A percentile compares a stretch with the other conserved stretches of the same genome.
phyloP scores from a whole-genome alignment of 2,329 filamentous ascomycete genomes.

The Thielaviopsis euricoi region DNA sequence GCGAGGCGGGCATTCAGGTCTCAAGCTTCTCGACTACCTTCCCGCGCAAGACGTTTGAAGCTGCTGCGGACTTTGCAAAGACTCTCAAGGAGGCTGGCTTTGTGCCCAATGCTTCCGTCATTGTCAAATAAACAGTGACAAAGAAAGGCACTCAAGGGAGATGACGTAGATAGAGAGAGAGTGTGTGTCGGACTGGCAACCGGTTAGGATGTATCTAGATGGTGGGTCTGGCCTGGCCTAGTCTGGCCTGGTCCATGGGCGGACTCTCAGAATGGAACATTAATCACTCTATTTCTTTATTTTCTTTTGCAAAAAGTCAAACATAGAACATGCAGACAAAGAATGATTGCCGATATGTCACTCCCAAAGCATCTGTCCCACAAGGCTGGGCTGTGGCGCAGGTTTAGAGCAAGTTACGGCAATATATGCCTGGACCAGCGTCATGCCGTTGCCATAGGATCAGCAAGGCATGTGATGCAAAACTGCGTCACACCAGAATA shows the following conservation, averaged over 20 bases:
- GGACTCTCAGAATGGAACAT: not conserved
- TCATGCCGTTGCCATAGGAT: too few species aligned
- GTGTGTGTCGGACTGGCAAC: too few species aligned
- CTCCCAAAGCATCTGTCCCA: too few species aligned
- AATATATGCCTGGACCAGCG: too few species aligned
- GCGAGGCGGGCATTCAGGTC: slow-evolving; percentile 55
- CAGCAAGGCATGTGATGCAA: too few species aligned
- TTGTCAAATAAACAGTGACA: slow-evolving; percentile 37
- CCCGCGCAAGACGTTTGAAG: slow-evolving; percentile 64
- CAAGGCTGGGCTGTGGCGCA: too few species aligned
- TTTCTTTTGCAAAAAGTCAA: too few species aligned
- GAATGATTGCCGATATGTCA: too few species aligned
- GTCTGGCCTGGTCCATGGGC: too few species aligned
- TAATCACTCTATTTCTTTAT: not conserved
- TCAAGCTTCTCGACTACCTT: slow-evolving; percentile 73
- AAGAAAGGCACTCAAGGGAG: too few species aligned
- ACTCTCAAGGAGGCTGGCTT: slow-evolving; percentile 85
- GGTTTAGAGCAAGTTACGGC: not conserved
- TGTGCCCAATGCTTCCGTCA: slow-evolving; percentile 77
- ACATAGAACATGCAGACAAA: not conserved
- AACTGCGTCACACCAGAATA: too few species aligned
- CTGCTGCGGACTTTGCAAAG: slow-evolving; percentile 61
- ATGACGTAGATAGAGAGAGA: not conserved
- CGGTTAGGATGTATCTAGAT: not conserved
- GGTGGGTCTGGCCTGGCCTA: not conserved